Base-by-base conservation (phyloP, 2,329 filamentous ascomycete genomes). In the Cladosporium sp. region DNA sequence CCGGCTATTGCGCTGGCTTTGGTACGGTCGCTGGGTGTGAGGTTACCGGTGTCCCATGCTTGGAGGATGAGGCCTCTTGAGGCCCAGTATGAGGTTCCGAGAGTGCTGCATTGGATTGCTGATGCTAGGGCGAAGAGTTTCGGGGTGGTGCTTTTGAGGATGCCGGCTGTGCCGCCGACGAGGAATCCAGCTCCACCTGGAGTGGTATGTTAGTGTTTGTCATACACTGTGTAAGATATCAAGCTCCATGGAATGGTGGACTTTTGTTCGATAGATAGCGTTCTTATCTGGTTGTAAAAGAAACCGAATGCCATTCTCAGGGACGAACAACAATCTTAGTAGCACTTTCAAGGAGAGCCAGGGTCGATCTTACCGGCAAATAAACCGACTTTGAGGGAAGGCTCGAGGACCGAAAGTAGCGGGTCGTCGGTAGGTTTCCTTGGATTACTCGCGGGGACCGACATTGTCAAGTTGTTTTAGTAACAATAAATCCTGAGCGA, bases 71-170 rank as follows among this genome's bases (percentile, higher is more conserved):
- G 70, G n/a, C 74, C 73, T 12, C 81, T 78, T 30, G 73, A 68
- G 88, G 90, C 89, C 84, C 89, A 94, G 76, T 89, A 97, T 18
- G 87, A 90, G 57, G 86, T 87, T 41, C 92, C 92, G 47, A 96
- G 84, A 51, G 87, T 84, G 78, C 92, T 92, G 87, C 92, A 97
- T 79, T 96, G 92, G 49, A 92, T 82, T 21, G 92, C 90, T 26
- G 90, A 88, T 44, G 89, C 85, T 14, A 90, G 71, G 0, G 92
- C 89, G 79, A 92, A 94, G 7, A 94, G 78, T 2, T 87, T 76
- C 4, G 86, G 84, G 4, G 91, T 89, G 15, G 85, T 86, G 21
- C 90, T 89, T 66, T 88, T 85, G 58, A 93, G 67, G 21, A 82
- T 81, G 36, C 82, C 82, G 59, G 77, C 77, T 59, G 80, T 76